Conservation (phyloP, 2,329 filamentous ascomycete genomes). For the Arthrobotrys musiformis region DNA sequence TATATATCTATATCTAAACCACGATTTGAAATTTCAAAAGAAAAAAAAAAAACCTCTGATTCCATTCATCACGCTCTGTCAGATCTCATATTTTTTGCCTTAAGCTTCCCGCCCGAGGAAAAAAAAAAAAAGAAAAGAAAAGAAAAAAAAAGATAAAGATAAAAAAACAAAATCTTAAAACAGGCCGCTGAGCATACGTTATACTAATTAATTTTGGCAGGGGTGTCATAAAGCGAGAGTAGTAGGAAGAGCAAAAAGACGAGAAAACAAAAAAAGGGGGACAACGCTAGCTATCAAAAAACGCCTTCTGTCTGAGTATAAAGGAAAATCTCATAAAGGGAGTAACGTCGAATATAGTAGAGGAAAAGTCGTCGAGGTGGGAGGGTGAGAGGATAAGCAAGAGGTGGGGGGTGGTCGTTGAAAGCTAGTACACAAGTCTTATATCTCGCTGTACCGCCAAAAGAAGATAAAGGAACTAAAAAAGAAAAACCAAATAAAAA, state of each 20-base stretch:
- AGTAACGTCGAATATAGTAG: not conserved
- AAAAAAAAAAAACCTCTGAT: too few species aligned
- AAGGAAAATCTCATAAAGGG: not conserved
- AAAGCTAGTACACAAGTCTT: not conserved
- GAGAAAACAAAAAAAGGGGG: not conserved
- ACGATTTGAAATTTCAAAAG: too few species aligned
- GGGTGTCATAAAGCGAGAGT: constrained; percentile 4
- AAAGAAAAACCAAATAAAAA: not conserved
- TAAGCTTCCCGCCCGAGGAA: not conserved
- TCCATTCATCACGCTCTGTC: too few species aligned
- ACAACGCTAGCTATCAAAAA: constrained; percentile 15
- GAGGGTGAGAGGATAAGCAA: not conserved
- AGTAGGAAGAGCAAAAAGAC: not conserved
- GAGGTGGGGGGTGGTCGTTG: not conserved
- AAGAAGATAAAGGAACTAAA: not conserved
- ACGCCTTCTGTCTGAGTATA: constrained; percentile 17
- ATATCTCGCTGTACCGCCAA: not conserved
- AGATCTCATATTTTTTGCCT: too few species aligned
- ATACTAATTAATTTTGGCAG: constrained; percentile 10
- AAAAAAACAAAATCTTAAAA: too few species aligned
- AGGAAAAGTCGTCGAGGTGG: not conserved
- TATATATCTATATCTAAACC: too few species aligned
- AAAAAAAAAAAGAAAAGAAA: not conserved
- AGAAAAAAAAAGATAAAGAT: too few species aligned
- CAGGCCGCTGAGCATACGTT: not conserved